These are phyloP conservation scores for Telfairia occidentalis DNA, from an alignment of 331 rosid genomes.

Conservation along the genomic window DNA sequence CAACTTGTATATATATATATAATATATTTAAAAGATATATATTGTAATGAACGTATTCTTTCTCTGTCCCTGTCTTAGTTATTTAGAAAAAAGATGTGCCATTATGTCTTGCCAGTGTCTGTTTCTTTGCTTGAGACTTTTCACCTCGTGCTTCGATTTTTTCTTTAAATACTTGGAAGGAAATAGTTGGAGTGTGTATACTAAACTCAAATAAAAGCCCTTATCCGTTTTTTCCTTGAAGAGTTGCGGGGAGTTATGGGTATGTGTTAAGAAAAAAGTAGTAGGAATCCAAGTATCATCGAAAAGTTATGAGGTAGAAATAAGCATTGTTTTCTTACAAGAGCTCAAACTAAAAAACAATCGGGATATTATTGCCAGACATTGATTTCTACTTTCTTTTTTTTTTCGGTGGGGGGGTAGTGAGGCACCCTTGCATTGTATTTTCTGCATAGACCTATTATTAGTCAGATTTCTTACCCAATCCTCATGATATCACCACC, in stretches of 20 bases:
- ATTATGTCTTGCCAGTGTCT: not conserved
- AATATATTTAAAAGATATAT: not conserved
- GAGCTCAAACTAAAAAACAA: not conserved
- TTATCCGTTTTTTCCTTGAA: not conserved
- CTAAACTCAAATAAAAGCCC: not conserved
- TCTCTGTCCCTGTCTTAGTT: not conserved
- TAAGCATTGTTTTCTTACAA: not conserved
- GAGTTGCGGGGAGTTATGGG: not conserved
- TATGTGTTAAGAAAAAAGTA: not conserved
- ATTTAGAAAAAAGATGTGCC: not conserved
- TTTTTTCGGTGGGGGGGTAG: not conserved
- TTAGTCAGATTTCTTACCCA: not conserved
- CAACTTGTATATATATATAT: not conserved
- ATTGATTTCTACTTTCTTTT: not conserved
- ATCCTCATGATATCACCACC: not conserved
- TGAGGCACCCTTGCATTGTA: not conserved
- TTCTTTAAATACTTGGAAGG: not conserved
- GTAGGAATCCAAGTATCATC: no score
- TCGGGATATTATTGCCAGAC: not conserved
- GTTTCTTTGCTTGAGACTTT: not conserved
- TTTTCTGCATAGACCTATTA: not conserved
- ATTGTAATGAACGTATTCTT: not conserved
- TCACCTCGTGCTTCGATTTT: not conserved
- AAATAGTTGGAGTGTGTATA: not conserved
- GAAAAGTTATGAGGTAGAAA: not conserved